phyloP scores from a whole-genome alignment of 768 basidiomycete species.

The Stropharia rugosoannulata region DNA sequence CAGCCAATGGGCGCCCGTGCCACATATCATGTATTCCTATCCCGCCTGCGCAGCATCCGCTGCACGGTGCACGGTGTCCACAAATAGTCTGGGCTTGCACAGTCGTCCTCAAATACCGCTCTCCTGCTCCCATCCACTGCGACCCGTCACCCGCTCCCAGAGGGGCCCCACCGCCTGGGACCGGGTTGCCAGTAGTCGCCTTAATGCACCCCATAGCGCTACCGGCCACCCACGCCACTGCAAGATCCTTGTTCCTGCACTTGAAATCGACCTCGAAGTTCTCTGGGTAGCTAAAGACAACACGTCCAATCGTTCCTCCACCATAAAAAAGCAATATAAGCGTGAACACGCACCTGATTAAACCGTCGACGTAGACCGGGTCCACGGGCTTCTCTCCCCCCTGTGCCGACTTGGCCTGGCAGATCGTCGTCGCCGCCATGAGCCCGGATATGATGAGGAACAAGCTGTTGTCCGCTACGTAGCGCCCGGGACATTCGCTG shows the following conservation, averaged over 20 bases:
- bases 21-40: too few relatives aligned
- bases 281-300: background rate
- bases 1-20: too few relatives aligned
- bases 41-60: too few relatives aligned
- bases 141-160: too few relatives aligned
- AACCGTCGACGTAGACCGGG: background rate
- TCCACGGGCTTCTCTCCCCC: background rate
- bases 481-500: slow-evolving; percentile 38
- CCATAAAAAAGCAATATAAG: background rate
- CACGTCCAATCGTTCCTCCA: background rate
- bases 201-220: too few relatives aligned
- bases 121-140: too few relatives aligned
- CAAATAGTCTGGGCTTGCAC: too few relatives aligned
- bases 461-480: slow-evolving; percentile 36
- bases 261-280: background rate
- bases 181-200: too few relatives aligned
- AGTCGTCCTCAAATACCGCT: too few relatives aligned
- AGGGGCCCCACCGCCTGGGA: too few relatives aligned
- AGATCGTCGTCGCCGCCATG: background rate
- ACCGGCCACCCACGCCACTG: too few relatives aligned
- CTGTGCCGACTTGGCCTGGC: background rate
- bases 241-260: background rate
- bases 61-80: too few relatives aligned
- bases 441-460: slow-evolving; percentile 37
- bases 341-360: background rate